Conservation (phyloP, 2,329 filamentous ascomycete species). For the Malbranchea cinnamomea region DNA sequence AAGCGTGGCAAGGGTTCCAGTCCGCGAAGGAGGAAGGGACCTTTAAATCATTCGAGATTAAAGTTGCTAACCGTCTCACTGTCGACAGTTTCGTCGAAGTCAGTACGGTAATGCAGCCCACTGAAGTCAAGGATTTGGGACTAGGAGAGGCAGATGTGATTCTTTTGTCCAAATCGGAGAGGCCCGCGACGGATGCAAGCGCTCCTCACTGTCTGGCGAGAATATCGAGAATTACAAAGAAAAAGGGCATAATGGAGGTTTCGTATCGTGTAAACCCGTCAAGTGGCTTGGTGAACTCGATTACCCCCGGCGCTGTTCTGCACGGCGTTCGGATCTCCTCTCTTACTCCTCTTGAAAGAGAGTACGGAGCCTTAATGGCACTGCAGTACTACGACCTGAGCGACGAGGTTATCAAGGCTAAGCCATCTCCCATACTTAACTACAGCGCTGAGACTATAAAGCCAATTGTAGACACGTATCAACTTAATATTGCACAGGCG, state of each 20-base stretch:
- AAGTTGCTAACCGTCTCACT: slow-evolving; percentile 71
- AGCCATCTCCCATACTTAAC: slow-evolving; percentile 73
- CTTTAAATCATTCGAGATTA: slow-evolving; percentile 70
- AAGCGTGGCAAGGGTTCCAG: slow-evolving; percentile 91
- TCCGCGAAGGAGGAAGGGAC: slow-evolving; percentile 76
- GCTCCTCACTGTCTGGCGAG: slow-evolving; percentile 74
- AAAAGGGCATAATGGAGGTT: slow-evolving; percentile 68
- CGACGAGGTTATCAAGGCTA: slow-evolving; percentile 76
- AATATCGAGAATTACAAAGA: slow-evolving; percentile 64
- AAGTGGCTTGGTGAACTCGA: slow-evolving; percentile 45
- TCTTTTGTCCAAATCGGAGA: slow-evolving; percentile 59
- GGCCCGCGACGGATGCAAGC: slow-evolving; percentile 49
- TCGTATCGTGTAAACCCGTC: slow-evolving; percentile 66
- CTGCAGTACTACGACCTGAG: slow-evolving; percentile 92
- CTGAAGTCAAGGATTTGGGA: slow-evolving; percentile 54
- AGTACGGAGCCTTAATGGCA: slow-evolving; percentile 82
- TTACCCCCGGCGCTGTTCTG: slow-evolving; percentile 56
- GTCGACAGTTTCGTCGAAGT: slow-evolving; percentile 91
- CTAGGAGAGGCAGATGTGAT: slow-evolving; percentile 79
- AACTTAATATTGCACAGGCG: slow-evolving; percentile 76
- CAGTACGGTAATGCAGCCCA: slow-evolving; percentile 61
- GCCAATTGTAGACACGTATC: slow-evolving; percentile 59
- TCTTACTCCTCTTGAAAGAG: slow-evolving; percentile 85
- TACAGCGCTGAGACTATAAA: slow-evolving; percentile 62
- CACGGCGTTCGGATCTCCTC: slow-evolving; percentile 75